Evolutionary conservation across 148 eudicot genomes (phyloP).

Genomic region (Rhododendron mucronatum): DNA sequence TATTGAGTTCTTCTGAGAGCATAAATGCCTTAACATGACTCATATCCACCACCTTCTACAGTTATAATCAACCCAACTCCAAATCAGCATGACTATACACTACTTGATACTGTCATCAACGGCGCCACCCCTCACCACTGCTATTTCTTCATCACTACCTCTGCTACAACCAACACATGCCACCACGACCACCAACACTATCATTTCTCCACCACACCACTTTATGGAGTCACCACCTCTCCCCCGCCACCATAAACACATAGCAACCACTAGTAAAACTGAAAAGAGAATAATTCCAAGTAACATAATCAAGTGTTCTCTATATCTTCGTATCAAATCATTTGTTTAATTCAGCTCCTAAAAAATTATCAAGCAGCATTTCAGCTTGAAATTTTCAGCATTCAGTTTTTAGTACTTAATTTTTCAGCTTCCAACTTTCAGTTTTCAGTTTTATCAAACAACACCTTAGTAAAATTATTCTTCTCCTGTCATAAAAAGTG

Average conservation of each 20-base stretch:
- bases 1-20: background rate
- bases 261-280: background rate
- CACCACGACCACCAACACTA: background rate
- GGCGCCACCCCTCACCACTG: background rate
- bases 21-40: background rate
- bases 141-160: background rate
- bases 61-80: background rate
- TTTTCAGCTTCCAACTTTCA: background rate
- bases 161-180: background rate
- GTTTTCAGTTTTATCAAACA: background rate
- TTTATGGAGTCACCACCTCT: background rate
- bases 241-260: background rate
- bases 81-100: background rate
- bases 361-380: background rate
- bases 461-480: background rate
- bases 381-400: background rate
- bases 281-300: background rate
- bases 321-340: background rate
- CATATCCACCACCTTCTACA: background rate
- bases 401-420: background rate
- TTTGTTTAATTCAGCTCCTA: background rate
- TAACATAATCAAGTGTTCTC: background rate
- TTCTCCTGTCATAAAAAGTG: slow-evolving; percentile 2
- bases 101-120: background rate
- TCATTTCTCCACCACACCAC: background rate